Evolutionary conservation across 331 rosid genomes (phyloP).

Genomic region (Rosa hybrid): DNA sequence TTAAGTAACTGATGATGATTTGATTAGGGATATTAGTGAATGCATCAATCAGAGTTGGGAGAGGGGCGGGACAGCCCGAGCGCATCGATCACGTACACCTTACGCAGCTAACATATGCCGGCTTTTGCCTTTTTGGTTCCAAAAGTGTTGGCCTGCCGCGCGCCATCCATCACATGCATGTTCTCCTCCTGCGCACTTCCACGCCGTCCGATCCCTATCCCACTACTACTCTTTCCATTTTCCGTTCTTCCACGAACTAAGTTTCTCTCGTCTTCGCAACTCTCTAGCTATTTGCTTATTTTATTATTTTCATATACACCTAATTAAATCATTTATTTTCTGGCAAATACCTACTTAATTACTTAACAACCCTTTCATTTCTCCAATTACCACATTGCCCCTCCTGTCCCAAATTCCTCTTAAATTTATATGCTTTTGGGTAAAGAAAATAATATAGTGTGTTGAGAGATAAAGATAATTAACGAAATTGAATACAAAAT

Average conservation of each 20-base stretch:
- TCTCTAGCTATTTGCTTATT: neutral
- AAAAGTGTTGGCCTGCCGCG: neutral
- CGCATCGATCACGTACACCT: slow-evolving; percentile 22
- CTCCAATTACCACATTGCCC: slow-evolving; percentile 20
- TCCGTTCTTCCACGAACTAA: neutral
- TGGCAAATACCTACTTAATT: neutral
- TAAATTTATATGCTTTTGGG: too few relatives aligned
- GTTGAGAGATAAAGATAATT: too few relatives aligned
- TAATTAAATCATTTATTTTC: neutral
- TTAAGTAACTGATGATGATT: too few relatives aligned
- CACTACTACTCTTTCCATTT: neutral
- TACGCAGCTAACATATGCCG: slow-evolving; percentile 34
- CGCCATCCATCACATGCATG: slow-evolving; percentile 16
- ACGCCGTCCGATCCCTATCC: slow-evolving; percentile 10
- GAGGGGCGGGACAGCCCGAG: slow-evolving; percentile 3
- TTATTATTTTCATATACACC: neutral
- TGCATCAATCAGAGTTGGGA: neutral
- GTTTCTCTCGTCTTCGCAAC: neutral
- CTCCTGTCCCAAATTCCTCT: neutral
- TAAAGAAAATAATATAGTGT: too few relatives aligned
- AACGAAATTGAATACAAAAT: too few relatives aligned
- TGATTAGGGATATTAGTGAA: neutral
- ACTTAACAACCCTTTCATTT: neutral
- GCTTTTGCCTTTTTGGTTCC: slow-evolving; percentile 10
- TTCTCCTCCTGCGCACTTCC: slow-evolving; percentile 23